A percentile compares a stretch with the other conserved stretches of the same genome.
phyloP scores from a whole-genome alignment of 306 rosid genomes.

The Pyrus communis region DNA sequence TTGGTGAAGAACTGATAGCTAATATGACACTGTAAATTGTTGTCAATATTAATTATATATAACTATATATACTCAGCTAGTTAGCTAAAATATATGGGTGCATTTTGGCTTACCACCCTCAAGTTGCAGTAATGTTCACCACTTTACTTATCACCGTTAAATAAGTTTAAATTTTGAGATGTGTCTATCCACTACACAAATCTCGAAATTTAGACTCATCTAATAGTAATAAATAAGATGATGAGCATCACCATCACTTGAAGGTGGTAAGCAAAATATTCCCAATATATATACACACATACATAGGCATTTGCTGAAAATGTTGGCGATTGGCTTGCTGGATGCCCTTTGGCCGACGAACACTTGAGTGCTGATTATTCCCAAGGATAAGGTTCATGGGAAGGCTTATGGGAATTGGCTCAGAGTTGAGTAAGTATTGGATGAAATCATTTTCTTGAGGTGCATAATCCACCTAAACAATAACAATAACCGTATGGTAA shows the following conservation, averaged over 20 bases:
- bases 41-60: background rate
- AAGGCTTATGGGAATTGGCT: background rate
- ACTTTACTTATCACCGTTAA: rapidly evolving
- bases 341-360: background rate
- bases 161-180: too few relatives aligned
- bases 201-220: too few relatives aligned
- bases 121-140: too few relatives aligned
- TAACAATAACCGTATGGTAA: too few relatives aligned
- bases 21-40: background rate
- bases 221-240: too few relatives aligned
- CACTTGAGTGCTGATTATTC: background rate
- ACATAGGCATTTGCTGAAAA: background rate
- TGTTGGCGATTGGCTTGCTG: background rate
- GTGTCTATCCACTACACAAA: too few relatives aligned
- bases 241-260: too few relatives aligned
- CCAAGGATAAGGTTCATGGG: background rate
- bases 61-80: background rate
- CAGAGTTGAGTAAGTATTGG: background rate
- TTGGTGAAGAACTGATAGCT: background rate
- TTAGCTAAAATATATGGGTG: background rate
- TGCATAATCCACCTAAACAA: too few relatives aligned
- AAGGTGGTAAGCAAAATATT: too few relatives aligned
- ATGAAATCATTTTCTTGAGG: too few relatives aligned
- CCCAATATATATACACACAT: background rate
- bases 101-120: too few relatives aligned